These are phyloP conservation scores for Acanthochlamys bracteata DNA, from an alignment of 106 monocot genomes.

Conservation along the genomic window DNA sequence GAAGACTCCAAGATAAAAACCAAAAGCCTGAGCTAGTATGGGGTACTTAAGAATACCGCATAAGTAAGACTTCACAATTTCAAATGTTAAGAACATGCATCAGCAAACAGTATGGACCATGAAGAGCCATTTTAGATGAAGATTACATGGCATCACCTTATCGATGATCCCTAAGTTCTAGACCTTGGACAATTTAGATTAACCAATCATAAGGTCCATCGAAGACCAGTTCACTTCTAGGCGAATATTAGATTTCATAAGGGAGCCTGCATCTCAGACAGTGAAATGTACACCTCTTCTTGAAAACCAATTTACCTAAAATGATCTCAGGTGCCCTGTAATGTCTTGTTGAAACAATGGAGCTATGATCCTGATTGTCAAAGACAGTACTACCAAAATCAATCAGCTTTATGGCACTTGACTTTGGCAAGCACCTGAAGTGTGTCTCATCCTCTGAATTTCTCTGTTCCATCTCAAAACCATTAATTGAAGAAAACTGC, in stretches of 20 bases:
- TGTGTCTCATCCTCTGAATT: conserved; percentile 62
- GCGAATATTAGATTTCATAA: conserved; percentile 11
- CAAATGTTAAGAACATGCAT: too few relatives aligned
- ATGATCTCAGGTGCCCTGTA: conserved; percentile 99
- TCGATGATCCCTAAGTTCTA: too few relatives aligned
- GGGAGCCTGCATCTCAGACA: conserved; percentile 33
- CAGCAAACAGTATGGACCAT: too few relatives aligned
- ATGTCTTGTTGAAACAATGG: conserved; percentile 98
- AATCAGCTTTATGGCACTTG: conserved; percentile 99
- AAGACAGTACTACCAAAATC: conserved; percentile 99
- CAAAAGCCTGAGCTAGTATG: too few relatives aligned
- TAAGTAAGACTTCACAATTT: too few relatives aligned
- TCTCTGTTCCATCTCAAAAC: conserved; percentile 70
- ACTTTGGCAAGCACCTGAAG: conserved; percentile 94
- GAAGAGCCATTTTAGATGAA: too few relatives aligned
- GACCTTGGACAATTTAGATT: too few relatives aligned
- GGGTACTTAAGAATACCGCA: too few relatives aligned
- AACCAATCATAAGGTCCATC: too few relatives aligned
- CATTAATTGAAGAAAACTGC: conserved; percentile 37
- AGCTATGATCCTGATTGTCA: conserved; percentile 84
- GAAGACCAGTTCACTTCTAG: not conserved
- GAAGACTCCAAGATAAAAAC: too few relatives aligned
- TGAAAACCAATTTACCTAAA: conserved; percentile 76
- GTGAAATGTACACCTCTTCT: conserved; percentile 27
- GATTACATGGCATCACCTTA: too few relatives aligned